phyloP scores from a whole-genome alignment of 1,139 yeast genomes.

The Geotrichum cucujoidarum region DNA sequence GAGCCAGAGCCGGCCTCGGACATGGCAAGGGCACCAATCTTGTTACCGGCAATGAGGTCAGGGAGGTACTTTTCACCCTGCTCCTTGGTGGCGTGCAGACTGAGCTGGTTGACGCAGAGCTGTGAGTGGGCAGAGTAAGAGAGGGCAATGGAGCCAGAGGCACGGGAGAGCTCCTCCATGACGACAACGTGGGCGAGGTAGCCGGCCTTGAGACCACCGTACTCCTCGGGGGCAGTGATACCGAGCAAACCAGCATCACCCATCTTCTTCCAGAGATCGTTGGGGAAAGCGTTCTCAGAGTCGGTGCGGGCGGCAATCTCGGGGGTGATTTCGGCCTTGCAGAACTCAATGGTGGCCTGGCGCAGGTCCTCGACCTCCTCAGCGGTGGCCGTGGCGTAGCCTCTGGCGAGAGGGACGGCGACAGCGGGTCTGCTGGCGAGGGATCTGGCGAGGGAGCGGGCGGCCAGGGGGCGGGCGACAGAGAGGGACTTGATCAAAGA shows the following conservation, averaged over 20 bases:
- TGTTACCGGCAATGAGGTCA: constrained; percentile 31
- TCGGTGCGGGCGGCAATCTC: constrained; percentile 34
- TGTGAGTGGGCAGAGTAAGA: constrained; percentile 38
- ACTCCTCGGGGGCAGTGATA: constrained; percentile 35
- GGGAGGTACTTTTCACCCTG: constrained; percentile 35
- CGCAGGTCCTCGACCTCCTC: constrained; percentile 33
- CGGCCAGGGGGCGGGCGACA: constrained; percentile 9
- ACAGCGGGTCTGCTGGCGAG: background rate
- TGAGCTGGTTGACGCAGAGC: constrained; percentile 35
- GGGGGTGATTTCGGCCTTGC: constrained; percentile 32
- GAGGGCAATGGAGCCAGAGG: constrained; percentile 35
- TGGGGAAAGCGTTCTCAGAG: constrained; percentile 32
- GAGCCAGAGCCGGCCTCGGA: constrained; percentile 38
- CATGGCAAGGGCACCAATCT: constrained; percentile 37
- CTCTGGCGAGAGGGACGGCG: constrained; percentile 1
- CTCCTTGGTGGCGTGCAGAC: constrained; percentile 31
- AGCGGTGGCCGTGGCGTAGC: constrained; percentile 21
- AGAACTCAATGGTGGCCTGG: constrained; percentile 33
- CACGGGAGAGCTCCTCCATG: constrained; percentile 36
- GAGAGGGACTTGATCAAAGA: constrained; percentile 6
- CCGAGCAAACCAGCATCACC: constrained; percentile 37
- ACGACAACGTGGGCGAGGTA: constrained; percentile 36
- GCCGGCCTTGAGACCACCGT: constrained; percentile 36
- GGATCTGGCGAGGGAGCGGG: constrained; percentile 14
- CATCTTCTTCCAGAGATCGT: constrained; percentile 35